These are phyloP conservation scores for Rhizopogon vesiculosus DNA, from an alignment of 768 basidiomycete genomes.

Conservation along the genomic window DNA sequence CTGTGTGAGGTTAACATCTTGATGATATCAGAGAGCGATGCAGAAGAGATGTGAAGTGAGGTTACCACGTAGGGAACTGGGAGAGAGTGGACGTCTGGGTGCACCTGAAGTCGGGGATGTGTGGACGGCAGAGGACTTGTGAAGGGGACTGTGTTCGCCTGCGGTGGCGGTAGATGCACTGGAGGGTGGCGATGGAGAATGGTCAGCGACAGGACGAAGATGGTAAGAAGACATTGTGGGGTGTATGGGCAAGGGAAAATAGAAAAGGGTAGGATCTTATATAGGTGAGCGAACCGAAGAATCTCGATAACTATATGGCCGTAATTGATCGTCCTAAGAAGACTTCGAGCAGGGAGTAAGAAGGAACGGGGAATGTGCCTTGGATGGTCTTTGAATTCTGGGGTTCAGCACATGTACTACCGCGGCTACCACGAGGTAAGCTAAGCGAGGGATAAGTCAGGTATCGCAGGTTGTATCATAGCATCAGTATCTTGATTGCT, in stretches of 20 bases:
- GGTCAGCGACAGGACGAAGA: constrained; percentile 51
- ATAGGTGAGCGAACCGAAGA: constrained; percentile 11
- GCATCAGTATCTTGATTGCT: constrained; percentile 4
- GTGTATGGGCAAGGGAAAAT: constrained; percentile 6
- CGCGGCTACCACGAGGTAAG: constrained; percentile 20
- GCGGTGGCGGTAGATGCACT: constrained; percentile 44
- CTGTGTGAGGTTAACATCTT: constrained; percentile 64
- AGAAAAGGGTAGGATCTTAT: constrained; percentile 12
- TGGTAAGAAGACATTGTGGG: constrained; percentile 36
- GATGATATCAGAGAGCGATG: constrained; percentile 10
- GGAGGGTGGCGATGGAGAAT: constrained; percentile 49
- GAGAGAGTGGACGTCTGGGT: constrained; percentile 57
- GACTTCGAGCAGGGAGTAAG: constrained; percentile 8
- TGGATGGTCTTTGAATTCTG: too few species aligned
- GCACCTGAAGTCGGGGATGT: constrained; percentile 28
- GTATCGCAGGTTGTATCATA: constrained; percentile 3
- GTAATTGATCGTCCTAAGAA: constrained; percentile 18
- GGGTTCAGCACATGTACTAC: background rate
- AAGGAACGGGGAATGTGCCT: constrained; percentile 9
- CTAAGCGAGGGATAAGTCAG: constrained; percentile 12
- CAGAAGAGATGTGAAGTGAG: background rate
- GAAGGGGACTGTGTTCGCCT: constrained; percentile 35
- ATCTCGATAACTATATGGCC: constrained; percentile 9
- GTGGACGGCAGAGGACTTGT: constrained; percentile 17
- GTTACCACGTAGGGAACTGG: constrained; percentile 57